Conservation (phyloP, 805 yeast species). For the Kurtzmaniella fragi region DNA sequence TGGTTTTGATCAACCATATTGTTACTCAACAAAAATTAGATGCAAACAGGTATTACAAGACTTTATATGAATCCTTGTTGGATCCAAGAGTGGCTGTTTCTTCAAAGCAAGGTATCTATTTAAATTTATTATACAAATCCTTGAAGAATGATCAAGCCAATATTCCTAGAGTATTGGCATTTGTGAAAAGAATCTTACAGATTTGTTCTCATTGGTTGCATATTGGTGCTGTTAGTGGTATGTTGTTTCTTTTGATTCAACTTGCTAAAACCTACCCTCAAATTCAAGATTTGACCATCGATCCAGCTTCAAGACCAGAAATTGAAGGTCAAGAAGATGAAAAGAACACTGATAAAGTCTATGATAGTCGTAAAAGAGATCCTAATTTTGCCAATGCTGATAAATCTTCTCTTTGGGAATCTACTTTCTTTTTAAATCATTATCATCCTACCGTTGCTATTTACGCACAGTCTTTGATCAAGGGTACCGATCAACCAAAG, state of each 20-base stretch:
- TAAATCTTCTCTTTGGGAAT: conserved; percentile 81
- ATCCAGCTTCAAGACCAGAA: conserved; percentile 44
- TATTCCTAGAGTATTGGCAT: conserved; percentile 70
- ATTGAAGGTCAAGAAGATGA: conserved; percentile 25
- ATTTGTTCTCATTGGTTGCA: conserved; percentile 82
- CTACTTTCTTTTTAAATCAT: conserved; percentile 66
- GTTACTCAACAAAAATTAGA: conserved; percentile 53
- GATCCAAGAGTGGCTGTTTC: conserved; percentile 82
- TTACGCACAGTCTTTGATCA: conserved; percentile 65
- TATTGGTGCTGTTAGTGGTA: conserved; percentile 83
- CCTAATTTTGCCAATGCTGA: conserved; percentile 90
- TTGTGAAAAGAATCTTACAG: conserved; percentile 86
- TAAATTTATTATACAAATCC: conserved; percentile 81
- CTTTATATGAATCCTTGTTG: conserved; percentile 82
- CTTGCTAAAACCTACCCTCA: conserved; percentile 61
- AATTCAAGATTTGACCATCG: conserved; percentile 56
- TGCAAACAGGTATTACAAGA: conserved; percentile 71
- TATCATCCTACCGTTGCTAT: conserved; percentile 89
- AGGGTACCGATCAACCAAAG: conserved; percentile 48
- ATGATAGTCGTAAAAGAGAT: conserved; percentile 87
- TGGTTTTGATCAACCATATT: conserved; percentile 79
- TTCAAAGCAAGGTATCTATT: conserved; percentile 87
- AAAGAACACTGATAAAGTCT: conserved; percentile 21
- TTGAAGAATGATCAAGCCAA: conserved; percentile 60
- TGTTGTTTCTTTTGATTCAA: conserved; percentile 68